Percentiles rank a stretch among this genome's conserved stretches.
Evolutionary conservation across 2,329 filamentous ascomycete species (phyloP).

Genomic region (Claviceps pusilla): DNA sequence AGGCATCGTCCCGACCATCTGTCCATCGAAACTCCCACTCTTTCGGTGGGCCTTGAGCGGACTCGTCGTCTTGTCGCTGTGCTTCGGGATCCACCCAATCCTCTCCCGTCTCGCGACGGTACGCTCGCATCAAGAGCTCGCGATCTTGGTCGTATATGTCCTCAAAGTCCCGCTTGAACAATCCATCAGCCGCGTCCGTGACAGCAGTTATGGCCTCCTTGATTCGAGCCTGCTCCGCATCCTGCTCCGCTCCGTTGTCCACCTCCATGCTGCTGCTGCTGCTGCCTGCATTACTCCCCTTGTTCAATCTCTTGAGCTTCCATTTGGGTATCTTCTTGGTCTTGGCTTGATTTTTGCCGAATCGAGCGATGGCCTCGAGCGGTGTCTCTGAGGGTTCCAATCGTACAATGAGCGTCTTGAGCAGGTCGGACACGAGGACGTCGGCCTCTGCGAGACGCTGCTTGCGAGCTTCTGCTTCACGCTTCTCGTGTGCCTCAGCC

Average conservation of each 20-base stretch:
- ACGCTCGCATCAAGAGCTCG: conserved; percentile 71
- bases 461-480: conserved; percentile 60
- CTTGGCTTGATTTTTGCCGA: conserved; percentile 54
- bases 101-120: conserved; percentile 71
- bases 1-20: conserved; percentile 66
- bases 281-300: conserved; percentile 26
- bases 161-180: conserved; percentile 66
- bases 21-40: conserved; percentile 87
- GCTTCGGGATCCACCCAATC: conserved; percentile 50
- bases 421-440: conserved; percentile 55
- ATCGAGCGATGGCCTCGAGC: conserved; percentile 69
- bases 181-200: conserved; percentile 76
- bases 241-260: conserved; percentile 37
- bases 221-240: conserved; percentile 54
- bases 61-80: conserved; percentile 9
- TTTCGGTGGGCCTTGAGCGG: conserved; percentile 8
- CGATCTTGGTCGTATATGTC: conserved; percentile 89
- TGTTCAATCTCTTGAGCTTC: conserved; percentile 54
- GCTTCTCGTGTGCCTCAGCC: conserved; percentile 71
- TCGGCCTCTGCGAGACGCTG: conserved; percentile 61
- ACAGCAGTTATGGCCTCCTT: conserved; percentile 65
- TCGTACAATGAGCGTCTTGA: conserved; percentile 55
- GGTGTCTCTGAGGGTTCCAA: conserved; percentile 73
- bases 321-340: conserved; percentile 46
- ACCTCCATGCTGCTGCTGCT: conserved; percentile 52